These are phyloP conservation scores for Pichia sp. DNA, from an alignment of 1,139 yeast genomes.

Conservation along the genomic window DNA sequence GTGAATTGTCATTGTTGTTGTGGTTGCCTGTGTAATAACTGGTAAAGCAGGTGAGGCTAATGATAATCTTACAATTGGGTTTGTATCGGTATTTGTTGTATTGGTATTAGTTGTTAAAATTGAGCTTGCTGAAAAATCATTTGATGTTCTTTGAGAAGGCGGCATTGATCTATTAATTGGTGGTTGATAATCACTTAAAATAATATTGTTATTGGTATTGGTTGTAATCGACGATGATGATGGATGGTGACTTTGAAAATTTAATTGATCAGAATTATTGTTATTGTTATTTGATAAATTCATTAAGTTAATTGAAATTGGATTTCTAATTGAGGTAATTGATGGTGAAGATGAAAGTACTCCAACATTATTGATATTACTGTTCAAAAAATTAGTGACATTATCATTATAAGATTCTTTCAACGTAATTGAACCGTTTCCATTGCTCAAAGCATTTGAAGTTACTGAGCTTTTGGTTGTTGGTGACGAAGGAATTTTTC, in stretches of 20 bases:
- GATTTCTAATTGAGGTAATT: conserved; percentile 4
- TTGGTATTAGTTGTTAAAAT: conserved; percentile 9
- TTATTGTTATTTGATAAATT: background rate
- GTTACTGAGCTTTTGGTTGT: background rate
- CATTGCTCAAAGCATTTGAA: background rate
- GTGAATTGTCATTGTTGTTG: conserved; percentile 23
- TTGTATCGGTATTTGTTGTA: conserved; percentile 12
- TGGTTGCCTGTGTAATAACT: conserved; percentile 30
- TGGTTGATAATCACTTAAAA: conserved; percentile 1
- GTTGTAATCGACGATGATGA: background rate
- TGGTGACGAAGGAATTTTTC: conserved; percentile 1
- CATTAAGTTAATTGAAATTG: conserved; percentile 1
- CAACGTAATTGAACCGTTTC: background rate
- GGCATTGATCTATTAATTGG: conserved; percentile 6
- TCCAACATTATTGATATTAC: background rate
- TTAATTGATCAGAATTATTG: background rate
- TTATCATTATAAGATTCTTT: background rate
- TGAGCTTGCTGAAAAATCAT: conserved; percentile 13
- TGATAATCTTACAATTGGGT: conserved; percentile 25
- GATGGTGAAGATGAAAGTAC: conserved; percentile 10
- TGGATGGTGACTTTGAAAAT: background rate
- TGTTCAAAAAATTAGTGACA: background rate
- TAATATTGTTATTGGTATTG: background rate
- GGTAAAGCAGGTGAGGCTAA: conserved; percentile 31
- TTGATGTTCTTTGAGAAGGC: conserved; percentile 13